Conservation (phyloP, 495 filamentous ascomycete genomes). For the Aspergillus ostianus region DNA sequence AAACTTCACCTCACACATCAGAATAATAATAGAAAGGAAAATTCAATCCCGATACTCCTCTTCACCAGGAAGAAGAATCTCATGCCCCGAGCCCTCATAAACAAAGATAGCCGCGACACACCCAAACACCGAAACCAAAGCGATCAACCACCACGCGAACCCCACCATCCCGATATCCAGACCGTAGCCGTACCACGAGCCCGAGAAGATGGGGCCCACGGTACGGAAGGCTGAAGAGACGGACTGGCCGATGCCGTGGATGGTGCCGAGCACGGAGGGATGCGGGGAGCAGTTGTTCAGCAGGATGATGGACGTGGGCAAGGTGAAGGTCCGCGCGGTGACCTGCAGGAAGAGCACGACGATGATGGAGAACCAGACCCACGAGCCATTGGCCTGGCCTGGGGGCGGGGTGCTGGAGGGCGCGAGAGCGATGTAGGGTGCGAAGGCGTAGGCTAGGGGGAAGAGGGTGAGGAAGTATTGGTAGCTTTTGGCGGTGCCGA, state of each 20-base stretch:
- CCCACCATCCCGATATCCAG: constrained; percentile 69
- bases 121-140: constrained; percentile 60
- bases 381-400: constrained; percentile 59
- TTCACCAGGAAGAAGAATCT: constrained; percentile 66
- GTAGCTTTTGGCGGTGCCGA: constrained; percentile 69
- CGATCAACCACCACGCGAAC: constrained; percentile 74
- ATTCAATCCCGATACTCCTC: constrained; percentile 40
- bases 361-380: constrained; percentile 68
- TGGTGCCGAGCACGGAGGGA: constrained; percentile 73
- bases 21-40: too few relatives aligned
- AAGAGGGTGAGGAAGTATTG: constrained; percentile 68
- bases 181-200: constrained; percentile 69
- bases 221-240: constrained; percentile 69
- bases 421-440: constrained; percentile 70
- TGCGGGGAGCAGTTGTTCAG: constrained; percentile 84
- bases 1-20: too few relatives aligned
- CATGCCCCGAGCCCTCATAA: constrained; percentile 70
- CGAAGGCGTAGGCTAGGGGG: constrained; percentile 68
- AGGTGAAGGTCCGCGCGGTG: constrained; percentile 75
- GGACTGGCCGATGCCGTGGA: constrained; percentile 79
- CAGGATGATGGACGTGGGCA: constrained; percentile 73
- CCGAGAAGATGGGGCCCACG: constrained; percentile 69
- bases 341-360: constrained; percentile 71
- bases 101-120: constrained; percentile 64
- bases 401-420: constrained; percentile 61